These are phyloP conservation scores for Mucor velutinosus DNA, from an alignment of 371 early-diverging fungal species.

Conservation along the genomic window DNA sequence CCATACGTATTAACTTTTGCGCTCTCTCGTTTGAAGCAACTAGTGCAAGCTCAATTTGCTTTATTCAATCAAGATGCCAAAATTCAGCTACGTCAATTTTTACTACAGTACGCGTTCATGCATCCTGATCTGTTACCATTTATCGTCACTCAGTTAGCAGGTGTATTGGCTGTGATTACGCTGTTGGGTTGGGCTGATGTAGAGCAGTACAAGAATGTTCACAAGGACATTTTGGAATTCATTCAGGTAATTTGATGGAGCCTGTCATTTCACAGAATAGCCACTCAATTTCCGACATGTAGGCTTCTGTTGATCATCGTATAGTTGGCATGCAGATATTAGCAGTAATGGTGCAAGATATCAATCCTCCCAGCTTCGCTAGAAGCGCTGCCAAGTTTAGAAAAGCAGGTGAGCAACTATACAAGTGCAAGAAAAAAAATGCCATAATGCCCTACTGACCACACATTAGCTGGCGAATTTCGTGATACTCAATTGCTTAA, in stretches of 20 bases:
- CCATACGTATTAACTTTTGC: constrained; percentile 79
- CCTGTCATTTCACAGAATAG: not conserved
- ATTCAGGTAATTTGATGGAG: constrained; percentile 52
- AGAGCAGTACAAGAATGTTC: constrained; percentile 66
- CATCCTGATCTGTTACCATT: constrained; percentile 69
- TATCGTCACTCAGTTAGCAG: constrained; percentile 68
- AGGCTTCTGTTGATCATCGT: constrained; percentile 62
- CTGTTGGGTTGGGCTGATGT: constrained; percentile 84
- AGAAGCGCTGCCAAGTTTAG: constrained; percentile 69
- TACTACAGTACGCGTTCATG: constrained; percentile 69
- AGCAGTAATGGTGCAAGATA: constrained; percentile 61
- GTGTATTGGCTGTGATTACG: constrained; percentile 75
- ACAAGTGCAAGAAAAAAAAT: not conserved
- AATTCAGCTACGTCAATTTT: constrained; percentile 71
- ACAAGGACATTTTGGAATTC: constrained; percentile 69
- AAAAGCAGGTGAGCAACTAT: constrained; percentile 54
- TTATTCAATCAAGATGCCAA: constrained; percentile 65
- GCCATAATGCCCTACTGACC: not conserved
- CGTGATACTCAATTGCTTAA: constrained; percentile 77
- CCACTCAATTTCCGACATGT: not conserved
- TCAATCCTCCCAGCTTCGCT: constrained; percentile 63
- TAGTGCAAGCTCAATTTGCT: constrained; percentile 73
- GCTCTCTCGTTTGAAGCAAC: constrained; percentile 65
- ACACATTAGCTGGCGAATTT: constrained; percentile 70
- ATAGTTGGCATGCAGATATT: constrained; percentile 68